A percentile compares a stretch with the other conserved stretches of the same genome.
Conservation (phyloP, 768 basidiomycete genomes). For the Lactifluus echinatus region DNA sequence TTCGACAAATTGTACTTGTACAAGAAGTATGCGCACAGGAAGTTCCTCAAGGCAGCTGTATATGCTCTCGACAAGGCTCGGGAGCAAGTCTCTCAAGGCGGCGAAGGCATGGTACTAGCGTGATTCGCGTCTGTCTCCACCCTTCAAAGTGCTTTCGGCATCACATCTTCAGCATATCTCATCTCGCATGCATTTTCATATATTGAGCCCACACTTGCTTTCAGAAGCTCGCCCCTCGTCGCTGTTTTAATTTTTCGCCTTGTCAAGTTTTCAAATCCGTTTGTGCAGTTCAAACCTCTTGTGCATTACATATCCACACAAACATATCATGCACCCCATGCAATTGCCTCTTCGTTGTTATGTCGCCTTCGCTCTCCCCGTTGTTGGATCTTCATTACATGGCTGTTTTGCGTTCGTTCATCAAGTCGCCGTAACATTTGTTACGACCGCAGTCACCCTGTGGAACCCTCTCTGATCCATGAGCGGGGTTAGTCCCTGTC, state of each 20-base stretch:
- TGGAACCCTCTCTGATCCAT: background rate
- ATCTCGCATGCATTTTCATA: conserved; percentile 12
- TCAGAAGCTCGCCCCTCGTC: conserved; percentile 15
- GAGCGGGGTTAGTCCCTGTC: background rate
- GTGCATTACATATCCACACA: conserved; percentile 14
- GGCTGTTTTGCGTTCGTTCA: conserved; percentile 2
- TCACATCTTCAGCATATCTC: conserved; percentile 3
- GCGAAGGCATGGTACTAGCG: conserved; percentile 20
- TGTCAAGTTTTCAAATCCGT: conserved; percentile 17
- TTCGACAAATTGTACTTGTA: conserved; percentile 84
- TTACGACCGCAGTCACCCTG: background rate
- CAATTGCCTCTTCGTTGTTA: conserved; percentile 9
- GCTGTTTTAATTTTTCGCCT: conserved; percentile 18
- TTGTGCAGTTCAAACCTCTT: conserved; percentile 13
- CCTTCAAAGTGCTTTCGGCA: conserved; percentile 3
- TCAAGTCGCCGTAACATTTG: background rate
- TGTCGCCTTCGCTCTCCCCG: conserved; percentile 18
- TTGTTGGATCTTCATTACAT: conserved; percentile 17
- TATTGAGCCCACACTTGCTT: conserved; percentile 12
- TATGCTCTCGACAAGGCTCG: conserved; percentile 74
- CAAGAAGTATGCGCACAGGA: conserved; percentile 97
- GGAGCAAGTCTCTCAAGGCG: conserved; percentile 23
- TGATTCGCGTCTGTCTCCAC: background rate
- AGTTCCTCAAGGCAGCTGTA: conserved; percentile 86
- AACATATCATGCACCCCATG: conserved; percentile 12